Evolutionary conservation across 2,329 filamentous ascomycete species (phyloP).

Genomic region (Colletotrichum euphorbiae): DNA sequence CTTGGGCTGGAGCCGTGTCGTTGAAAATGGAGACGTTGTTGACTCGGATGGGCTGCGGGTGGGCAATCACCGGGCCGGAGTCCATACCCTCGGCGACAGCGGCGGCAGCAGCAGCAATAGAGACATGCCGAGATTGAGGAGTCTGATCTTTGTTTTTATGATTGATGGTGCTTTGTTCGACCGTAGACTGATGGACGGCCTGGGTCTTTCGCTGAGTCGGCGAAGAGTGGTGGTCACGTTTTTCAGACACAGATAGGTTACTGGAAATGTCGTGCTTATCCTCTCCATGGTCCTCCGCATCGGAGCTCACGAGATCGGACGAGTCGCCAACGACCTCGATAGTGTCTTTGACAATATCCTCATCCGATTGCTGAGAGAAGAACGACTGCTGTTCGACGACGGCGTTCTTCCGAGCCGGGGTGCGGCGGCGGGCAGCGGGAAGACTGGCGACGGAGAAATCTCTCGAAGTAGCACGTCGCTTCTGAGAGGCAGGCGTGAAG

Average conservation of each 20-base stretch:
- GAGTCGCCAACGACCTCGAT: constrained; percentile 65
- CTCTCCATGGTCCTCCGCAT: constrained; percentile 41
- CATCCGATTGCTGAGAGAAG: constrained; percentile 42
- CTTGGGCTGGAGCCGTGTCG: constrained; percentile 1
- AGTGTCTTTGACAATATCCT: constrained; percentile 66
- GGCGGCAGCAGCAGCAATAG: not conserved
- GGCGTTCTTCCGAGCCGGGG: constrained; percentile 53
- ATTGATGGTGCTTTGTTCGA: constrained; percentile 14
- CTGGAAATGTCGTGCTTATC: constrained; percentile 23
- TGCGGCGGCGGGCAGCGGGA: constrained; percentile 49
- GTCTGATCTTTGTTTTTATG: constrained; percentile 9
- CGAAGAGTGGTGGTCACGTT: constrained; percentile 24
- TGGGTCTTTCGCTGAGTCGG: constrained; percentile 28
- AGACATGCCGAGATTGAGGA: not conserved
- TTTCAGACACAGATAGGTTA: constrained; percentile 9
- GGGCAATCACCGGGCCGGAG: constrained; percentile 32
- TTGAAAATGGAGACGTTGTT: constrained; percentile 38
- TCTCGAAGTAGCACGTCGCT: constrained; percentile 39
- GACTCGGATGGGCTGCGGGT: constrained; percentile 39
- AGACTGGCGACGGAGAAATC: constrained; percentile 34
- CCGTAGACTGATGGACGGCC: constrained; percentile 2
- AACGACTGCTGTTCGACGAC: constrained; percentile 44
- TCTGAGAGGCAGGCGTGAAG: constrained; percentile 27
- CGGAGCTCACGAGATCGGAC: constrained; percentile 46
- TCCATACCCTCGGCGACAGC: constrained; percentile 1